These are phyloP conservation scores for Chlamydomonas sphaeroides DNA, from an alignment of 139 green algal species.

Conservation along the genomic window DNA sequence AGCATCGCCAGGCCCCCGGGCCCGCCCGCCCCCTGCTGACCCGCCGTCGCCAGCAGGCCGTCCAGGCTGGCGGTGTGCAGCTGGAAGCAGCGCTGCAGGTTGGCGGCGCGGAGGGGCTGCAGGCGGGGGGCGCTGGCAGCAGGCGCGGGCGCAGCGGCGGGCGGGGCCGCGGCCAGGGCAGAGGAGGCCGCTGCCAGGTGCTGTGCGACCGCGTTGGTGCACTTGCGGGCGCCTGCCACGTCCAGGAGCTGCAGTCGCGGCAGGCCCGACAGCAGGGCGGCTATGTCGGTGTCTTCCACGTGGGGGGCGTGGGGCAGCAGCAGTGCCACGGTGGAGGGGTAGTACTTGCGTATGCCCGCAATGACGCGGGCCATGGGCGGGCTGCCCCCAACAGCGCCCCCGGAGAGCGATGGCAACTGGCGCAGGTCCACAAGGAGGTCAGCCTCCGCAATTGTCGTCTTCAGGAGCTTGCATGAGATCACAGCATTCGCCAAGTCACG, in stretches of 20 bases:
- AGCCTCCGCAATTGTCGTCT: background rate
- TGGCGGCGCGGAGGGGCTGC: conserved; percentile 45
- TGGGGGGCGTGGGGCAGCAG: conserved; percentile 49
- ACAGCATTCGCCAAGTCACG: background rate
- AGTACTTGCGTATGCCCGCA: no score
- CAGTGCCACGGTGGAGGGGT: conserved; percentile 35
- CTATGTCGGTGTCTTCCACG: conserved; percentile 65
- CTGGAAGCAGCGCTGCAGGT: conserved; percentile 80
- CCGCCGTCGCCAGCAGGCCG: conserved; percentile 43
- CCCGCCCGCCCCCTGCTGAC: no score
- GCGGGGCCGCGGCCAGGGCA: no score
- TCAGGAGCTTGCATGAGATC: background rate
- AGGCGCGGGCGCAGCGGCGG: no score
- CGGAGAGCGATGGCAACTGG: no score
- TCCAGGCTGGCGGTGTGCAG: conserved; percentile 49
- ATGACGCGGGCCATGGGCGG: no score
- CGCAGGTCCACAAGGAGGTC: conserved; percentile 1
- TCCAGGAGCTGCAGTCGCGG: conserved; percentile 50
- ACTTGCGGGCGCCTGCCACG: conserved; percentile 68
- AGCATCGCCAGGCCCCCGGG: conserved; percentile 31
- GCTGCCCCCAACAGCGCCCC: no score
- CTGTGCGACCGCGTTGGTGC: conserved; percentile 28
- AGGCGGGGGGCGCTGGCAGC: background rate
- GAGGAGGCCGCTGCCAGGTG: background rate
- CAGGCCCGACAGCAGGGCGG: conserved; percentile 15